Percentiles rank a stretch among this genome's conserved stretches.
Conservation (phyloP, 108 stramenopile genomes). For the Cyclotella sp. region DNA sequence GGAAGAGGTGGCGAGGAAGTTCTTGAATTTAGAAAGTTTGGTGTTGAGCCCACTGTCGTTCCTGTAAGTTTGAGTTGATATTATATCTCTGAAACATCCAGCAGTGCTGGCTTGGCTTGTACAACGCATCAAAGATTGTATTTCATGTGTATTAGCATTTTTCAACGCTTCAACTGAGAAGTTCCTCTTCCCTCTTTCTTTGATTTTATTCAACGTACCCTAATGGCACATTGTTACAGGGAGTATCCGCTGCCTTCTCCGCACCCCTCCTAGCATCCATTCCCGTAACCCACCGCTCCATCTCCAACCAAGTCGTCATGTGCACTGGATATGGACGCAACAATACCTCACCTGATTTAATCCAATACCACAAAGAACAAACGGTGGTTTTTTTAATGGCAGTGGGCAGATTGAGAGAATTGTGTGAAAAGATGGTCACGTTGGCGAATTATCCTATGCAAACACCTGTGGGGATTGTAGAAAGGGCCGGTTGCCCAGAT, state of each 20-base stretch:
- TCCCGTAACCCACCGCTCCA: conserved; percentile 96
- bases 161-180: background rate
- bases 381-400: conserved; percentile 93
- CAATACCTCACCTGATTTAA: conserved; percentile 82
- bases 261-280: conserved; percentile 95
- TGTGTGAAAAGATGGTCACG: conserved; percentile 61
- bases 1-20: conserved; percentile 98
- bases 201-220: background rate
- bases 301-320: conserved; percentile 94
- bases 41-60: conserved; percentile 79
- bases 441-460: conserved; percentile 75
- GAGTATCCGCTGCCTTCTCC: conserved; percentile 93
- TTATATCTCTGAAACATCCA: background rate
- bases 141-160: background rate
- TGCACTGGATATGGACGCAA: conserved; percentile 91
- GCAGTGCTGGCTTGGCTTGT: background rate
- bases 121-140: background rate
- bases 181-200: background rate
- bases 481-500: conserved; percentile 82
- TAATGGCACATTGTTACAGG: conserved; percentile 46
- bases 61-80: conserved; percentile 63
- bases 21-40: conserved; percentile 84
- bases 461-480: conserved; percentile 87
- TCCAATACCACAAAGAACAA: conserved; percentile 86
- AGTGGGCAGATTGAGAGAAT: conserved; percentile 75